These are phyloP conservation scores for Dictyostelium brefeldianum DNA, from an alignment of 78 protist genomes.

Conservation along the genomic window DNA sequence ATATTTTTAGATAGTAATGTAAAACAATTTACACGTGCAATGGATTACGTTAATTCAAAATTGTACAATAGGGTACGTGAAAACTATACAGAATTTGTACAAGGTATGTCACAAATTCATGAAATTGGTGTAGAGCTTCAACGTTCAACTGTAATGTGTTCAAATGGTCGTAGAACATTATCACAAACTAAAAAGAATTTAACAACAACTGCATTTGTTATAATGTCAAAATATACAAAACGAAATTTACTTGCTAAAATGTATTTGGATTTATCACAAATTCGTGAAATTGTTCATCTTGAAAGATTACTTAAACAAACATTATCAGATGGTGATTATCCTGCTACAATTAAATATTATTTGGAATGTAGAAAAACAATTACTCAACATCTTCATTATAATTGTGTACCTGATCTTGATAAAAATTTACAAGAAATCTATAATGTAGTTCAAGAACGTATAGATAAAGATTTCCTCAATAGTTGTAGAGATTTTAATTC, in stretches of 20 bases:
- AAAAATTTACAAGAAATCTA: constrained; percentile 62
- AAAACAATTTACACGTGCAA: constrained; percentile 18
- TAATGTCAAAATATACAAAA: constrained; percentile 65
- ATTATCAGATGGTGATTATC: constrained; percentile 80
- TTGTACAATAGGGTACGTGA: constrained; percentile 58
- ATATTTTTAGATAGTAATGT: constrained; percentile 26
- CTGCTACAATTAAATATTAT: constrained; percentile 55
- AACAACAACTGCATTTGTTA: constrained; percentile 41
- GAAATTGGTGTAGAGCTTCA: constrained; percentile 79
- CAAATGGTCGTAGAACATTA: constrained; percentile 57
- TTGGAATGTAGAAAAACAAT: constrained; percentile 56
- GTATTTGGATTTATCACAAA: constrained; percentile 47
- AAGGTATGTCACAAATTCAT: constrained; percentile 86
- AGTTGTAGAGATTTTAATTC: constrained; percentile 66
- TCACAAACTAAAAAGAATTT: constrained; percentile 65
- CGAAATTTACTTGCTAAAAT: constrained; percentile 32
- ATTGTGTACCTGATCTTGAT: constrained; percentile 59
- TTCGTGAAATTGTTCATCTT: constrained; percentile 37
- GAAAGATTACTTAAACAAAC: constrained; percentile 72
- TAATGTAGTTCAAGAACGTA: constrained; percentile 63
- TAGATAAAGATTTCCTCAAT: constrained; percentile 68
- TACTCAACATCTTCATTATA: constrained; percentile 46
- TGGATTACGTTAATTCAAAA: constrained; percentile 76
- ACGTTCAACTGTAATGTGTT: constrained; percentile 44
- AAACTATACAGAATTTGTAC: constrained; percentile 78